Evolutionary conservation across 371 early-diverging fungal genomes (phyloP).

Genomic region (Rhizopus sp.): DNA sequence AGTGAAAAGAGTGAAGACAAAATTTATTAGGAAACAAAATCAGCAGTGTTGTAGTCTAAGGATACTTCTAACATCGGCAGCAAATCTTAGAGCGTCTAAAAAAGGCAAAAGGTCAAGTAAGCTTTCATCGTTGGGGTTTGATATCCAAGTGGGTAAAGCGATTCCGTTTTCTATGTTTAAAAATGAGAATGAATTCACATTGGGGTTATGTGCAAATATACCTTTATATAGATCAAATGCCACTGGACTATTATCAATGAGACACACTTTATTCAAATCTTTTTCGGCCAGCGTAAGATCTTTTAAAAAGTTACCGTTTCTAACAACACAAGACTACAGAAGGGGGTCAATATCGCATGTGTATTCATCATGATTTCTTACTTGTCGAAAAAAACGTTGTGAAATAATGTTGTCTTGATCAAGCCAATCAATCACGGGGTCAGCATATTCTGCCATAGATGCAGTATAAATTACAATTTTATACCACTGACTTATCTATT

Average conservation of each 20-base stretch:
- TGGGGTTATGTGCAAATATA: slow-evolving; percentile 23
- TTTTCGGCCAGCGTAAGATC: slow-evolving; percentile 81
- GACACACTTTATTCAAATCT: slow-evolving; percentile 85
- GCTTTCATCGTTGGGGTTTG: slow-evolving; percentile 78
- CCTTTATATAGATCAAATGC: slow-evolving; percentile 86
- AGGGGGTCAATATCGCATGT: background rate
- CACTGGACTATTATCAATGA: slow-evolving; percentile 90
- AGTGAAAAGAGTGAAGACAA: background rate
- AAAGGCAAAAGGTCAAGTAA: slow-evolving; percentile 84
- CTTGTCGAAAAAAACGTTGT: slow-evolving; percentile 85
- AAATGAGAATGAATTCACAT: slow-evolving; percentile 2
- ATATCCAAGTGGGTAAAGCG: slow-evolving; percentile 82
- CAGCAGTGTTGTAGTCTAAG: slow-evolving; percentile 26
- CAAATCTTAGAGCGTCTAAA: slow-evolving; percentile 82
- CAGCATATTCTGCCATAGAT: slow-evolving; percentile 96
- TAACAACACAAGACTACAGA: slow-evolving; percentile 68
- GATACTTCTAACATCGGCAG: slow-evolving; percentile 80
- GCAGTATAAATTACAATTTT: slow-evolving; percentile 98
- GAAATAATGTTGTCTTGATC: slow-evolving; percentile 82
- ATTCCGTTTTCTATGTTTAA: slow-evolving; percentile 76
- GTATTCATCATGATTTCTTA: slow-evolving; percentile 22
- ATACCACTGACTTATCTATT: slow-evolving; percentile 92
- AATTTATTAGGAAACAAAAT: background rate
- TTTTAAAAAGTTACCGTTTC: slow-evolving; percentile 84
- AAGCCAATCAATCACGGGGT: slow-evolving; percentile 95